phyloP scores from a whole-genome alignment of 495 filamentous ascomycete genomes.

The Daldinia bambusicola region DNA sequence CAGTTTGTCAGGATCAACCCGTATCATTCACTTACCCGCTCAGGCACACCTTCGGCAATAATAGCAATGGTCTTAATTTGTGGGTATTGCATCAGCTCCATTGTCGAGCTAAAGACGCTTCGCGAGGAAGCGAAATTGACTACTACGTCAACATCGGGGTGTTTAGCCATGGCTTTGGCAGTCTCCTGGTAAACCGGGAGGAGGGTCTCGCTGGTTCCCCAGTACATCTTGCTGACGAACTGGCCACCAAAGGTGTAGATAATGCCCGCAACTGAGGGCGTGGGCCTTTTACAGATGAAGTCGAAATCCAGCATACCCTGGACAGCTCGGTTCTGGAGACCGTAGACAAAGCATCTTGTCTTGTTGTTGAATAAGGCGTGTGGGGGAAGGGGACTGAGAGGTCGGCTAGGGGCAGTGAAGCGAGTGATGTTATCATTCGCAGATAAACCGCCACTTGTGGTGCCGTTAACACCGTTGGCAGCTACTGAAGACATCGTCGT shows the following conservation, averaged over 20 bases:
- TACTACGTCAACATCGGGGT: conserved; percentile 94
- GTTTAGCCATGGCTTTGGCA: conserved; percentile 94
- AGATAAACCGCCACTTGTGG: conserved; percentile 60
- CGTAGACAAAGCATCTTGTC: conserved; percentile 99
- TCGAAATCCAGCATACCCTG: conserved; percentile 99
- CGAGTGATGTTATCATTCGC: conserved; percentile 99
- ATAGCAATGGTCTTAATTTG: conserved; percentile 98
- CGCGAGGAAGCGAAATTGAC: conserved; percentile 99
- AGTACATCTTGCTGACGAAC: conserved; percentile 99
- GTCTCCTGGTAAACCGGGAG: conserved; percentile 98
- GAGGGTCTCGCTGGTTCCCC: conserved; percentile 98
- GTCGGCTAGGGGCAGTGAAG: conserved; percentile 91
- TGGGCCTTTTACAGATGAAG: conserved; percentile 99
- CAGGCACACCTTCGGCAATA: conserved; percentile 98
- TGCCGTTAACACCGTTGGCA: conserved; percentile 56
- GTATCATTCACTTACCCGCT: conserved; percentile 73
- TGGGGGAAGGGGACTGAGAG: conserved; percentile 81
- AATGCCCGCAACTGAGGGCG: conserved; percentile 97
- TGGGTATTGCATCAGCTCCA: conserved; percentile 97
- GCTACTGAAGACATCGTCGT: conserved; percentile 59
- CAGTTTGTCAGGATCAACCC: not conserved
- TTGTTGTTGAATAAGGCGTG: conserved; percentile 97
- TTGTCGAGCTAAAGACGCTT: conserved; percentile 95
- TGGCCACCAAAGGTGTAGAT: conserved; percentile 99
- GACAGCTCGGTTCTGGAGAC: conserved; percentile 95